Evolutionary conservation across 176 grass and related monocot species (phyloP).

Genomic region (Paspalum notatum): DNA sequence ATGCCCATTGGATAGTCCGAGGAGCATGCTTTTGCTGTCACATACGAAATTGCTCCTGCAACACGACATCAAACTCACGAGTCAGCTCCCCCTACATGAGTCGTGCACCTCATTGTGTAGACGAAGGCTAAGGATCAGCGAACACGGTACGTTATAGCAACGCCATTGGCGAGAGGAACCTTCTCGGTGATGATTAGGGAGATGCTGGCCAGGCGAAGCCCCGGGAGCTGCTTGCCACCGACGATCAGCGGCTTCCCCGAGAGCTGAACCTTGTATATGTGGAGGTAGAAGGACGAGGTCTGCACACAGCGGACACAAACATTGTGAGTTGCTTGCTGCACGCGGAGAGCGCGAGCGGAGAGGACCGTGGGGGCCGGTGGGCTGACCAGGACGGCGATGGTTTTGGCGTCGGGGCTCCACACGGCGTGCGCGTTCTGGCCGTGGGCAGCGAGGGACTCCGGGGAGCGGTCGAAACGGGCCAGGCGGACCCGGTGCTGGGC

Average conservation of each 20-base stretch:
- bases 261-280: constrained; percentile 86
- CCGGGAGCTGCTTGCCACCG: constrained; percentile 77
- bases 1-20: constrained; percentile 88
- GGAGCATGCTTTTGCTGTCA: constrained; percentile 85
- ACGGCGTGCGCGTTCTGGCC: constrained; percentile 80
- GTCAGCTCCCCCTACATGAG: constrained; percentile 25
- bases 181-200: constrained; percentile 78
- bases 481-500: constrained; percentile 84
- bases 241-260: constrained; percentile 82
- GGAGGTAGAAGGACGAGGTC: constrained; percentile 77
- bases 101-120: neutral
- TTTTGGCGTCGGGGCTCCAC: constrained; percentile 92
- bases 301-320: constrained; percentile 39
- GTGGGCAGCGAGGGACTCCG: constrained; percentile 58
- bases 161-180: constrained; percentile 70
- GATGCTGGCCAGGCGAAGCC: constrained; percentile 65
- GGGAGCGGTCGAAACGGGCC: constrained; percentile 65
- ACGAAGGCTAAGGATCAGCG: neutral
- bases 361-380: neutral
- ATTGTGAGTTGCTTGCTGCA: neutral
- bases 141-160: constrained; percentile 70
- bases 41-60: constrained; percentile 91
- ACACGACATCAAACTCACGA: constrained; percentile 7
- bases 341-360: neutral
- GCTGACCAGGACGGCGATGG: constrained; percentile 84